Percentiles rank a stretch among this genome's conserved stretches.
Conservation (phyloP, 192 early-diverging fungal species). For the Backusella tuberculispora region DNA sequence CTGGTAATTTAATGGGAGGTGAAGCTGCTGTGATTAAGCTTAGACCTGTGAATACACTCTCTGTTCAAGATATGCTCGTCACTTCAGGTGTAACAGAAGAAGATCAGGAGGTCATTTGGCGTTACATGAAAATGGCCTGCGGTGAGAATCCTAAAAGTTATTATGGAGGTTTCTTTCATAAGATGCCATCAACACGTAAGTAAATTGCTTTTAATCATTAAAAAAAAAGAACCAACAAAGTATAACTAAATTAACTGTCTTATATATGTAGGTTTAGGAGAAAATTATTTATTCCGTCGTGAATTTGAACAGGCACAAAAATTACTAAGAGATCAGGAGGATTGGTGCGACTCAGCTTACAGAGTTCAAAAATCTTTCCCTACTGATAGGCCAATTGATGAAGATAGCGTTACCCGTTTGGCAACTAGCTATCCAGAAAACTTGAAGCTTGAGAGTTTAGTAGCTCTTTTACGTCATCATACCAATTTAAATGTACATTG, state of each 20-base stretch:
- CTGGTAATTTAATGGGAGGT: slow-evolving; percentile 68
- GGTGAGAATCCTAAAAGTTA: slow-evolving; percentile 64
- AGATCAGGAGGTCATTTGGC: slow-evolving; percentile 42
- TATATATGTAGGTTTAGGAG: slow-evolving; percentile 39
- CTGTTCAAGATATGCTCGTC: slow-evolving; percentile 61
- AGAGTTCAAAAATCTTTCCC: slow-evolving; percentile 31
- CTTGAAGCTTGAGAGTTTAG: slow-evolving; percentile 52
- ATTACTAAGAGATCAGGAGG: slow-evolving; percentile 51
- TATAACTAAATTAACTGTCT: too few relatives aligned
- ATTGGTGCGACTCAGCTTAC: slow-evolving; percentile 56
- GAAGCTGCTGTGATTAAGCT: slow-evolving; percentile 61
- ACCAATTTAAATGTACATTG: slow-evolving; percentile 62
- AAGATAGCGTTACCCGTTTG: slow-evolving; percentile 23
- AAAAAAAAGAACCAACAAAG: background rate
- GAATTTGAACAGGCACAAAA: slow-evolving; percentile 47
- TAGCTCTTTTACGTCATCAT: slow-evolving; percentile 59
- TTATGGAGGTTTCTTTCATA: slow-evolving; percentile 39
- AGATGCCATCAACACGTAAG: slow-evolving; percentile 47
- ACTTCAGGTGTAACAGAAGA: slow-evolving; percentile 43
- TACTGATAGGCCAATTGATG: slow-evolving; percentile 27
- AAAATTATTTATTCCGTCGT: slow-evolving; percentile 47
- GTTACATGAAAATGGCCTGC: slow-evolving; percentile 76
- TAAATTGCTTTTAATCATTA: background rate
- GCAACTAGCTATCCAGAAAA: slow-evolving; percentile 52
- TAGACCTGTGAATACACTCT: slow-evolving; percentile 39